Evolutionary conservation across 2,329 filamentous ascomycete genomes (phyloP), one percentile per base, ranked within the genome.

Genomic region (Ophiocordyceps camponoti-saundersi): DNA sequence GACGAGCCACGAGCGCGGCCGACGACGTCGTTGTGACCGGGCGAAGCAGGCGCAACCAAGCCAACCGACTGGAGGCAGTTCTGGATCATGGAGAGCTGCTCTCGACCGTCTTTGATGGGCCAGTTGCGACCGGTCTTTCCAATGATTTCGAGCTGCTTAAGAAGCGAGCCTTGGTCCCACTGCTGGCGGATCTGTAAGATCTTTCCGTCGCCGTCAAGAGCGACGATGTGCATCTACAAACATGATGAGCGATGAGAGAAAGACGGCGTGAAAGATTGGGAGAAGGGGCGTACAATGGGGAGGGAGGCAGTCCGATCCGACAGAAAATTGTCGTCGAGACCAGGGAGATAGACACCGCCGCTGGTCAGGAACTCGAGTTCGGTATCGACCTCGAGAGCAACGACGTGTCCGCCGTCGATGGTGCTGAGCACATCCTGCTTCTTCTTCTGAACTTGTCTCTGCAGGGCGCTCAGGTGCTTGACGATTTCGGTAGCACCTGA

Each of bases 71-170:
- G 73, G 55, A 77, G 66, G 52, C 72, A 80, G 45, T 68, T 71
- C 52, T 75, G 70, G 56, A 95, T 85, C 57, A 95, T 68, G 56
- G 79, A 80, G 55, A 82, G 73, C 67, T 96, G 89, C 47, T 95
- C 88, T 56, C 78, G 78, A 59, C 82, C 84, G 60, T 95, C 88
- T 55, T 80, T 79, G 59, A 98, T 93, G 47, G 92, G 92, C 92
- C 92, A 98, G 66, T 92, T 94, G 62, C 83, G 85, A 48, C 85
- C 86, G 47, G 83, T 82, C 60, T 81, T 82, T 57, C 92, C 90
- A 63, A 98, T 96, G 48, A 95, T 80, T 51, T 95, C 89, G 52
- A 95, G 75, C 63, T 94, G 83, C 68, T 92, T 96, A 54, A 98
- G 76, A 40, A 98, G 76, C 47, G 87, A 83, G 50, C 81, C 89